Base-by-base conservation (phyloP, 495 filamentous ascomycete species). In the Penicillium ucsense region DNA sequence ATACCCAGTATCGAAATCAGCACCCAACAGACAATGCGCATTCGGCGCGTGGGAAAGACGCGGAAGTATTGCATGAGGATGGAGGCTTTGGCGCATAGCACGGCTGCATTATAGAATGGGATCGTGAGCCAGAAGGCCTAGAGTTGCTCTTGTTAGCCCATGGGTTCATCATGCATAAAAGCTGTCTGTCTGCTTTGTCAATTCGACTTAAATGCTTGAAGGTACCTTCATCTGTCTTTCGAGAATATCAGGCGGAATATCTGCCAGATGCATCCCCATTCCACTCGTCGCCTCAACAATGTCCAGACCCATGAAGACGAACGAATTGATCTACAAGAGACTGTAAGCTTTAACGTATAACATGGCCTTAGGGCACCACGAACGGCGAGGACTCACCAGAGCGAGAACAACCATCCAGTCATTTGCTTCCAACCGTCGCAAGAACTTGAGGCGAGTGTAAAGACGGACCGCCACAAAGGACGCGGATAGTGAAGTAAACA, bases 1-100 rank as follows among this genome's bases (percentile, higher is more conserved):
- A 65, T 47, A 5, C 51, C 70, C 4, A 76, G 56, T 0, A 70
- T 45, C 4, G 54, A 61, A 46, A 76, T 66, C 60, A 73, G 62
- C 31, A 65, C 54, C 62, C 62, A 73, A 46, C 63, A 75, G 35
- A 70, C 59, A 37, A 67, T 46, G 6, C 64, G 59, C 63, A 72
- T 66, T 31, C 57, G 54, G 3, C 52, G 54, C 0, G 70, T 66
- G 6, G 68, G 62, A 47, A 78, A 78, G 20, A 75, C 60, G 27
- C 68, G 70, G 41, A 65, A 68, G 51, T 72, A 77, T 47, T 77
- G 67, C 46, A 76, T 57, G 8, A 78, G 48, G 41, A 78, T 75
- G 0, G 73, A 73, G 12, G 66, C 67, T 60, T 78, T 78, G 42
- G 74, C 74, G 49, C 67, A 69, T 31, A 74, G 64, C n/a, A 77